Conservation (phyloP, 139 green algal genomes). For the Chlamydomonas incerta region DNA sequence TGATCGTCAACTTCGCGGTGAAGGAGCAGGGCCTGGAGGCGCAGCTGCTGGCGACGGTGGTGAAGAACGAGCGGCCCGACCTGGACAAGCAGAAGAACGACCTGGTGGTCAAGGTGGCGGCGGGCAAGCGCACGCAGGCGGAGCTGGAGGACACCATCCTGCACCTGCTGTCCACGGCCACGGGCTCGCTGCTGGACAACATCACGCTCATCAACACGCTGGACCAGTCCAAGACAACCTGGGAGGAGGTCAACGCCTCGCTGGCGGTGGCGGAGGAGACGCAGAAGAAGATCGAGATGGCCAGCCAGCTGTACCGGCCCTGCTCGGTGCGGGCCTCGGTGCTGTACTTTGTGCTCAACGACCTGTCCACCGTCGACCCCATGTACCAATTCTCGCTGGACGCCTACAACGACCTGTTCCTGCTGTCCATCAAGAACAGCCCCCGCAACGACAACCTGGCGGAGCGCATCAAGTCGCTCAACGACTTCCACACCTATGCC, state of each 20-base stretch:
- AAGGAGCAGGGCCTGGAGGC: conserved; percentile 86
- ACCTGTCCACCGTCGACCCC: conserved; percentile 81
- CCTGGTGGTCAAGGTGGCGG: conserved; percentile 87
- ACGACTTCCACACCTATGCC: conserved; percentile 89
- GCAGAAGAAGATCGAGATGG: conserved; percentile 78
- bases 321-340: conserved; percentile 75
- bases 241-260: conserved; percentile 80
- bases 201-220: conserved; percentile 87
- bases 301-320: conserved; percentile 74
- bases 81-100: conserved; percentile 93
- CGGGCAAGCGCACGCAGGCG: conserved; percentile 80
- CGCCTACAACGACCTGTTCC: conserved; percentile 87
- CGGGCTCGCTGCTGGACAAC: conserved; percentile 85
- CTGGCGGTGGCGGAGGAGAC: conserved; percentile 79
- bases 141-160: conserved; percentile 89
- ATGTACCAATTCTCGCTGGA: conserved; percentile 95
- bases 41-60: conserved; percentile 86
- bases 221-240: conserved; percentile 83
- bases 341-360: conserved; percentile 89
- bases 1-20: conserved; percentile 86
- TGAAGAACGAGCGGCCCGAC: conserved; percentile 83
- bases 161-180: conserved; percentile 78
- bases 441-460: conserved; percentile 64
- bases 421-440: conserved; percentile 69
- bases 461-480: conserved; percentile 86